These are phyloP conservation scores for Mesembryanthemum crystallinum DNA, from an alignment of 148 eudicot genomes.

Conservation along the genomic window DNA sequence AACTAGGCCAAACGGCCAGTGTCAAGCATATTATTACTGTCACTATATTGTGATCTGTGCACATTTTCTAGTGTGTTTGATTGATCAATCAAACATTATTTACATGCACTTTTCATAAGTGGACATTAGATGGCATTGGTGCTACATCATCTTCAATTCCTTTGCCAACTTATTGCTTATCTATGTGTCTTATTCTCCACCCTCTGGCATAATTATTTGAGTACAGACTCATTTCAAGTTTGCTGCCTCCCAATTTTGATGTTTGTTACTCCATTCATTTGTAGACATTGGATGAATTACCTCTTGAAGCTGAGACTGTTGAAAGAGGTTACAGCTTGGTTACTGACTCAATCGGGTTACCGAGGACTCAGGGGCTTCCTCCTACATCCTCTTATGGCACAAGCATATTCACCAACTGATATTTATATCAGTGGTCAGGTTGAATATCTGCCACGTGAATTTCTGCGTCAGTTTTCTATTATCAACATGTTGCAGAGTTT, in stretches of 20 bases:
- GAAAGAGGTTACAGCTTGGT: slow-evolving; percentile 36
- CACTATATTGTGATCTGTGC: background rate
- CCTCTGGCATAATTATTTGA: too few relatives aligned
- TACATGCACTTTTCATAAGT: background rate
- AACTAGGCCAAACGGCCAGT: too few relatives aligned
- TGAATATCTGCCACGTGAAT: background rate
- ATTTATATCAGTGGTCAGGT: background rate
- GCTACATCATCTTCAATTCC: background rate
- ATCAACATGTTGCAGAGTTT: slow-evolving; percentile 4
- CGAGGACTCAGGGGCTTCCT: slow-evolving; percentile 37
- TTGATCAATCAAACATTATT: too few relatives aligned
- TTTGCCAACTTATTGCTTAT: background rate
- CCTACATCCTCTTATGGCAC: slow-evolving; percentile 33
- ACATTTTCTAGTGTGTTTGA: background rate
- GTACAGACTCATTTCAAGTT: too few relatives aligned
- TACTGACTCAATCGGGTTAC: slow-evolving; percentile 41
- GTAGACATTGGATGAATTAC: slow-evolving; percentile 50
- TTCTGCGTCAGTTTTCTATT: background rate
- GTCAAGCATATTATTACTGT: too few relatives aligned
- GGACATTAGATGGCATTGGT: background rate
- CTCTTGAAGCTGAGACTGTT: slow-evolving; percentile 41
- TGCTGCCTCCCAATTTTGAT: background rate
- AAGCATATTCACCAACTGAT: slow-evolving; percentile 20
- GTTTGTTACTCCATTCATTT: slow-evolving; percentile 6
- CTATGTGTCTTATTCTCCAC: background rate